Evolutionary conservation across 1,139 yeast species (phyloP).

Genomic region (Taphrina pruni): DNA sequence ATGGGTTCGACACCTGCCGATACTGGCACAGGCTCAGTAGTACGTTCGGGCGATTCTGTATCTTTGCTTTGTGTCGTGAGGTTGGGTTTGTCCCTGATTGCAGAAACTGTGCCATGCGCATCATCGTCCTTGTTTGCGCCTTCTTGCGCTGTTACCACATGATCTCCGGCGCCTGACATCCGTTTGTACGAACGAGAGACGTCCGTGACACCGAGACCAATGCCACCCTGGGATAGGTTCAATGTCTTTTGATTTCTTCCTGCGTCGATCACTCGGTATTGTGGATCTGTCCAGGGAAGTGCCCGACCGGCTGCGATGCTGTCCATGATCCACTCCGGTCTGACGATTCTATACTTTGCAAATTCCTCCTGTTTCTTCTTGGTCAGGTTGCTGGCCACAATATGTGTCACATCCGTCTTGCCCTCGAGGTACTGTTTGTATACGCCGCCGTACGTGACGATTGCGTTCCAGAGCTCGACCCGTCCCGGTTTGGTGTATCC

Average conservation of each 20-base stretch:
- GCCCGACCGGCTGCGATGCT: constrained; percentile 59
- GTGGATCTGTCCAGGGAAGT: constrained; percentile 66
- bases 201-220: background rate
- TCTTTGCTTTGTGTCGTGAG: background rate
- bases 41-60: background rate
- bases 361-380: constrained; percentile 74
- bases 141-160: background rate
- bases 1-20: background rate
- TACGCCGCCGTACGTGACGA: constrained; percentile 79
- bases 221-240: constrained; percentile 1
- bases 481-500: constrained; percentile 86
- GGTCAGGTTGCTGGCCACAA: constrained; percentile 74
- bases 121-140: background rate
- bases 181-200: constrained; percentile 23
- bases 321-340: constrained; percentile 81
- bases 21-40: background rate
- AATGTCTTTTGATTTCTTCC: constrained; percentile 13
- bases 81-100: background rate
- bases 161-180: background rate
- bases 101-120: background rate
- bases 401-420: constrained; percentile 80
- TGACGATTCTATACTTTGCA: constrained; percentile 72
- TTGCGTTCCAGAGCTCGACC: constrained; percentile 69
- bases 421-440: constrained; percentile 71
- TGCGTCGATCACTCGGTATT: constrained; percentile 59